Conservation (phyloP, 768 basidiomycete species). For the Suillus subaureus region DNA sequence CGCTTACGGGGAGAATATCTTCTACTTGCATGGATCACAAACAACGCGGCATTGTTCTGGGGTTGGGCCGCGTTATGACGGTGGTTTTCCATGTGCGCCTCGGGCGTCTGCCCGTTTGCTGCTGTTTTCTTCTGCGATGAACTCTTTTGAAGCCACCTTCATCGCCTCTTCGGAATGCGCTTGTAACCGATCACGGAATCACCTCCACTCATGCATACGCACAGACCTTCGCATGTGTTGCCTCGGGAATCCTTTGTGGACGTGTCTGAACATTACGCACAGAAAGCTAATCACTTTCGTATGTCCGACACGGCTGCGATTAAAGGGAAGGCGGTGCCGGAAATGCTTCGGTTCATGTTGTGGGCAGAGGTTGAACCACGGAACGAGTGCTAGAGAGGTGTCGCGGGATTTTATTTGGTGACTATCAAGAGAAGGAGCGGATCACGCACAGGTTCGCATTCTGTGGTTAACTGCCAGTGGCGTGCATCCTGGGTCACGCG, state of each 20-base stretch:
- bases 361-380: slow-evolving; percentile 15
- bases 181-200: slow-evolving; percentile 25
- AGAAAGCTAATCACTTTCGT: slow-evolving; percentile 31
- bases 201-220: slow-evolving; percentile 27
- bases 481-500: slow-evolving; percentile 35
- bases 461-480: slow-evolving; percentile 10
- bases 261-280: slow-evolving; percentile 20
- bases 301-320: slow-evolving; percentile 21
- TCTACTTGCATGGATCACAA: slow-evolving; percentile 24
- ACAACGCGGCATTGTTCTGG: slow-evolving; percentile 23
- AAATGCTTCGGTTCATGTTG: slow-evolving; percentile 43
- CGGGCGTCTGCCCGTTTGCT: slow-evolving; percentile 21
- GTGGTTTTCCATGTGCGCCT: slow-evolving; percentile 15
- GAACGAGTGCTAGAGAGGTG: slow-evolving; percentile 46
- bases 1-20: slow-evolving; percentile 34
- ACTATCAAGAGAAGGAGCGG: slow-evolving; percentile 39
- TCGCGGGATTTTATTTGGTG: slow-evolving; percentile 41
- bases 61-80: slow-evolving; percentile 15
- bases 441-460: slow-evolving; percentile 37
- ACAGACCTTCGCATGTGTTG: slow-evolving; percentile 51
- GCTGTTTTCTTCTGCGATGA: slow-evolving; percentile 42
- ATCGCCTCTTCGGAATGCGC: slow-evolving; percentile 60
- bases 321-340: slow-evolving; percentile 52
- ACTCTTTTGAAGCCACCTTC: slow-evolving; percentile 29
- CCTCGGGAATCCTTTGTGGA: slow-evolving; percentile 52